Conservation (phyloP, 768 basidiomycete genomes). For the Wakefieldia striispora region DNA sequence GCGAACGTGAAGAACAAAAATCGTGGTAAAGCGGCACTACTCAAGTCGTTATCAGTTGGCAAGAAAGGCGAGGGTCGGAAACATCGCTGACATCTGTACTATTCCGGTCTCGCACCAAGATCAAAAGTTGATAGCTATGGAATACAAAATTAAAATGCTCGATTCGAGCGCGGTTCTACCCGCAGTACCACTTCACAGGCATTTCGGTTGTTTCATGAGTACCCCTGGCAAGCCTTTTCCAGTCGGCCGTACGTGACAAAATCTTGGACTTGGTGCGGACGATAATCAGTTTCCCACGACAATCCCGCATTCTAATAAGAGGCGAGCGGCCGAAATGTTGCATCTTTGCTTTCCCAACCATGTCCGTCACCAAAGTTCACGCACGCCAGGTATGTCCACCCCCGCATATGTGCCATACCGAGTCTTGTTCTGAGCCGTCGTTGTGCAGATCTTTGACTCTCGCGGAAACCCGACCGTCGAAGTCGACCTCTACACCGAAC, state of each 20-base stretch:
- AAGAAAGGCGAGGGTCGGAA: conserved; percentile 46
- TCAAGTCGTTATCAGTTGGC: conserved; percentile 56
- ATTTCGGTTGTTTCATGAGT: conserved; percentile 13
- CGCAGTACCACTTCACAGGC: neutral
- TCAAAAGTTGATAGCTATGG: conserved; percentile 3
- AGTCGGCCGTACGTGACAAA: neutral
- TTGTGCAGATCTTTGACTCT: conserved; percentile 92
- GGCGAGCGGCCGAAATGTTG: conserved; percentile 4
- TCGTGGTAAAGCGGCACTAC: conserved; percentile 57
- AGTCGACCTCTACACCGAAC: conserved; percentile 84
- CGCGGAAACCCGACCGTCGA: conserved; percentile 98
- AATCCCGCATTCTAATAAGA: conserved; percentile 23
- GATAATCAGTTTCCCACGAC: conserved; percentile 40
- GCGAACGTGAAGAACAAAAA: conserved; percentile 90
- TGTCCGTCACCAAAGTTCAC: conserved; percentile 91
- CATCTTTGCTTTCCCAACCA: conserved; percentile 42
- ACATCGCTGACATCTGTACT: conserved; percentile 28
- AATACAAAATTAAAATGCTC: conserved; percentile 11
- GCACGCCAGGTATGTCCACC: conserved; percentile 75
- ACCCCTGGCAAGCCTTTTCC: neutral
- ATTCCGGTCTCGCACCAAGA: conserved; percentile 9
- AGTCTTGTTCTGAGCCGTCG: conserved; percentile 11
- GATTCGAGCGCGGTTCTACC: conserved; percentile 2
- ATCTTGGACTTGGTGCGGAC: conserved; percentile 15
- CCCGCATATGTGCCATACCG: conserved; percentile 1